phyloP scores from a whole-genome alignment of 164 flowering plant species.

The Chimonanthus praecox region DNA sequence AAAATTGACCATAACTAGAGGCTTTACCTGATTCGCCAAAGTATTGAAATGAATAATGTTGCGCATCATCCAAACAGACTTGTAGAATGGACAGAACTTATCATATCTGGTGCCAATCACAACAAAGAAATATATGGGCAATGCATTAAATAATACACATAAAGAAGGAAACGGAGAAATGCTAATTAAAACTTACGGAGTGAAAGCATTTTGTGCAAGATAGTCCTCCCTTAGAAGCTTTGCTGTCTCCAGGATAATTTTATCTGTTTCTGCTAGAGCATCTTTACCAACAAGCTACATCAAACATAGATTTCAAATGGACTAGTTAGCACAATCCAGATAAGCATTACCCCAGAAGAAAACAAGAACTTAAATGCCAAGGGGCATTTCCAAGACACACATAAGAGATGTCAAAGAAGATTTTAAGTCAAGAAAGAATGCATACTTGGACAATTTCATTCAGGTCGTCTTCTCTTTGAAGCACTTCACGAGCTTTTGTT shows the following conservation, averaged over 20 bases:
- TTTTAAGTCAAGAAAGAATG: constrained; percentile 2
- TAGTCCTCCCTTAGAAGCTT: constrained; percentile 98
- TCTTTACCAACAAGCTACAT: constrained; percentile 97
- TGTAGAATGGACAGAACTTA: constrained; percentile 96
- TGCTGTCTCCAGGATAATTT: constrained; percentile 92
- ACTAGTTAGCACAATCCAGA: not conserved
- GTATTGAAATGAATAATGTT: constrained; percentile 89
- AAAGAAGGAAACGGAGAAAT: not conserved
- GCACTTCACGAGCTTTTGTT: constrained; percentile 98
- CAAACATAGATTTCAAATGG: constrained; percentile 5
- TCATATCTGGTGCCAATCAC: constrained; percentile 60
- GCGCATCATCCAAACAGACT: constrained; percentile 99
- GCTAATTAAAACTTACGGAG: constrained; percentile 59
- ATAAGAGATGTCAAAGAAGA: not conserved
- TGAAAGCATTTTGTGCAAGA: constrained; percentile 99
- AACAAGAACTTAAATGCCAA: not conserved
- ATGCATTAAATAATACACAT: not conserved
- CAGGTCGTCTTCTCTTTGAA: constrained; percentile 96
- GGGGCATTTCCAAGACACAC: not conserved
- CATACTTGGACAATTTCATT: constrained; percentile 98
- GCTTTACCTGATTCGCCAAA: constrained; percentile 86
- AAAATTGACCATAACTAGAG: no score
- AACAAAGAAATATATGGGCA: not conserved
- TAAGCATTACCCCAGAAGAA: not conserved
- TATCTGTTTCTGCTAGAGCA: constrained; percentile 96